Evolutionary conservation across 208 protist species (phyloP).

Genomic region (Leishmania major): DNA sequence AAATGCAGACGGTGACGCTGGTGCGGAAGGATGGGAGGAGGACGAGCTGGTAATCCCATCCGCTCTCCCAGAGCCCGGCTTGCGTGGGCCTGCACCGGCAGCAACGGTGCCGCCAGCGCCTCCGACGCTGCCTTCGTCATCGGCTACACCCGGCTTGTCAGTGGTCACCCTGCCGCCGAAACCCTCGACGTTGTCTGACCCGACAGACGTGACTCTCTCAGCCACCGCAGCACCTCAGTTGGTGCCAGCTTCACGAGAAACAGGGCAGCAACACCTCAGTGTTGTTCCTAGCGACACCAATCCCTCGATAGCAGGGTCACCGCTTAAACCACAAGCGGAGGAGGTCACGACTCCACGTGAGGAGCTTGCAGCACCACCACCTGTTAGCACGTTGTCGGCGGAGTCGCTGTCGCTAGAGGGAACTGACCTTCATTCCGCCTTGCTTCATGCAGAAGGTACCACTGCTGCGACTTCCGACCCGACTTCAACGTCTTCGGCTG

Average conservation of each 20-base stretch:
- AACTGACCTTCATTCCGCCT: background rate
- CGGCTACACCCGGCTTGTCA: background rate
- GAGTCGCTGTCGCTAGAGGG: background rate
- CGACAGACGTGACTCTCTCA: background rate
- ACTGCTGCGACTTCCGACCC: background rate
- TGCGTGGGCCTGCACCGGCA: background rate
- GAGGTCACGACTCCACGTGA: background rate
- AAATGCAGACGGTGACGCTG: background rate
- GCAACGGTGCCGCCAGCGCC: background rate
- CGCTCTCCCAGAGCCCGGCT: background rate
- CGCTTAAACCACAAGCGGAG: background rate
- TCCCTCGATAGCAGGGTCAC: background rate
- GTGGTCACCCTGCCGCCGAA: background rate
- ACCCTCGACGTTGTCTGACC: background rate
- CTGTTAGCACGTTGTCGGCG: background rate
- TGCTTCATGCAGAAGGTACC: background rate
- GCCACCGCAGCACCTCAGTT: background rate
- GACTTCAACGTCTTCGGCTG: background rate
- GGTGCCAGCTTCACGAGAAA: background rate
- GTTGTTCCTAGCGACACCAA: background rate
- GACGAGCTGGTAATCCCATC: background rate
- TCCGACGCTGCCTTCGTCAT: slow-evolving; percentile 1
- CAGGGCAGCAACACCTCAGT: background rate
- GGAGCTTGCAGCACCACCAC: background rate
- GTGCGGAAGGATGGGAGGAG: slow-evolving; percentile 5